Percentiles rank a stretch among this genome's conserved stretches.
Evolutionary conservation across 768 basidiomycete species (phyloP).

Genomic region (Xanthoconium purpureum): DNA sequence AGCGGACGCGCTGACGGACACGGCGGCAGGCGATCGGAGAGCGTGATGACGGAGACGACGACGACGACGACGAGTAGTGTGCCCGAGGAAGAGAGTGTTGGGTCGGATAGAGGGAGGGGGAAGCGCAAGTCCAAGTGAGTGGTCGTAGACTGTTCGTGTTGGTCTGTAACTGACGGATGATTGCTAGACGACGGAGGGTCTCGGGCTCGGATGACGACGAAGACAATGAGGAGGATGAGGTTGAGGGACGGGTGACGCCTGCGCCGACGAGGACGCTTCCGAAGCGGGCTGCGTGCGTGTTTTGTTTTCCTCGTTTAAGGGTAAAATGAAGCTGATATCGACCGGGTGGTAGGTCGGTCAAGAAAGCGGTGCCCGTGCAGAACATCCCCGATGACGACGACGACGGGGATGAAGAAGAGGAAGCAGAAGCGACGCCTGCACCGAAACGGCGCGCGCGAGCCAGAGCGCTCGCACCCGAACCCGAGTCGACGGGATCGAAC

Average conservation of each 20-base stretch:
- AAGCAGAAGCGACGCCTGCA: constrained; percentile 39
- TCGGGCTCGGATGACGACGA: constrained; percentile 51
- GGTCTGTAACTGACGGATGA: background rate
- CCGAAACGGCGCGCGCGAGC: constrained; percentile 9
- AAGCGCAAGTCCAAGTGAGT: constrained; percentile 43
- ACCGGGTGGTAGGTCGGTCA: constrained; percentile 34
- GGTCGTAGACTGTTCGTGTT: background rate
- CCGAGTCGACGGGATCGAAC: constrained; percentile 12
- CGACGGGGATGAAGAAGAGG: constrained; percentile 38
- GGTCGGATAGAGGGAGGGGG: constrained; percentile 26
- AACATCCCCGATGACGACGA: constrained; percentile 27
- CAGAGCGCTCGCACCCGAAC: constrained; percentile 9
- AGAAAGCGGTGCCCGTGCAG: constrained; percentile 32
- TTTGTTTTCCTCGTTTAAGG: background rate
- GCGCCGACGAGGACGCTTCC: constrained; percentile 54
- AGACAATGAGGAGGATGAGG: constrained; percentile 41
- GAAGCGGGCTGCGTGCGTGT: constrained; percentile 46
- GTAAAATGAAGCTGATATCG: background rate
- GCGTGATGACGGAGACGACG: constrained; percentile 49
- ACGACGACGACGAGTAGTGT: constrained; percentile 40
- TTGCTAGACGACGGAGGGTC: constrained; percentile 49
- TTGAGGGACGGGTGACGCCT: constrained; percentile 26
- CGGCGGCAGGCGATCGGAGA: constrained; percentile 54
- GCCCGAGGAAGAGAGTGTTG: constrained; percentile 31
- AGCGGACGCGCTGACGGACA: background rate